These are phyloP conservation scores for Aureobasidium sp. DNA, from an alignment of 2,329 filamentous ascomycete species.

Conservation along the genomic window DNA sequence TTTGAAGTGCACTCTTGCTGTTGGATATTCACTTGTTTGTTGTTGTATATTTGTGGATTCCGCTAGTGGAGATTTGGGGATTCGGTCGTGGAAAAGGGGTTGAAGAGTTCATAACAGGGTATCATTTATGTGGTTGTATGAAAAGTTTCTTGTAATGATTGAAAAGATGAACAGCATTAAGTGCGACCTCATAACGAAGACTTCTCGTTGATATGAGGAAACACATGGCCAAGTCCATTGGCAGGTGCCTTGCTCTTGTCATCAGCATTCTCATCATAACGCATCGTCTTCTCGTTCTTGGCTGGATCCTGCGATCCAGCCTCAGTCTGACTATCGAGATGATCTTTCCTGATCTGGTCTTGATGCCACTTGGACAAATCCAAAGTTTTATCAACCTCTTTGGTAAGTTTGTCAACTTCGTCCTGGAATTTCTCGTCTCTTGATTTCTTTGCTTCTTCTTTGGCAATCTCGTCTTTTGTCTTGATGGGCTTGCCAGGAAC, in stretches of 20 bases:
- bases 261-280: conserved; percentile 14
- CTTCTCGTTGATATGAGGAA: conserved; percentile 19
- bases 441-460: conserved; percentile 29
- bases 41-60: too few species aligned
- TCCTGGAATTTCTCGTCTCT: conserved; percentile 52
- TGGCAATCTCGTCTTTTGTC: conserved; percentile 17
- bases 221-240: conserved; percentile 19
- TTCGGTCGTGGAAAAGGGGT: too few species aligned
- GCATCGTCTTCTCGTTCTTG: conserved; percentile 2
- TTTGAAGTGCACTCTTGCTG: too few species aligned
- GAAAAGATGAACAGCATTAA: not conserved
- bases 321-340: conserved; percentile 4
- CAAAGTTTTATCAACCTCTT: conserved; percentile 51
- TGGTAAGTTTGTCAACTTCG: conserved; percentile 52
- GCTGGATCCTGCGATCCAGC: not conserved
- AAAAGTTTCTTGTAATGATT: not conserved
- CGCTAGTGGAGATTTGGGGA: too few species aligned
- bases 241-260: not conserved
- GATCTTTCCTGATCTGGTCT: conserved; percentile 27
- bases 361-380: conserved; percentile 42
- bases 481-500: not conserved
- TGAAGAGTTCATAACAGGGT: too few species aligned
- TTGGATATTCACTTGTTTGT: too few species aligned
- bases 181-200: not conserved
- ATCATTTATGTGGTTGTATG: too few species aligned